Percentiles rank a stretch among this genome's conserved stretches.
phyloP scores from a whole-genome alignment of 2,329 filamentous ascomycete species.

The Cladosporium sp. region DNA sequence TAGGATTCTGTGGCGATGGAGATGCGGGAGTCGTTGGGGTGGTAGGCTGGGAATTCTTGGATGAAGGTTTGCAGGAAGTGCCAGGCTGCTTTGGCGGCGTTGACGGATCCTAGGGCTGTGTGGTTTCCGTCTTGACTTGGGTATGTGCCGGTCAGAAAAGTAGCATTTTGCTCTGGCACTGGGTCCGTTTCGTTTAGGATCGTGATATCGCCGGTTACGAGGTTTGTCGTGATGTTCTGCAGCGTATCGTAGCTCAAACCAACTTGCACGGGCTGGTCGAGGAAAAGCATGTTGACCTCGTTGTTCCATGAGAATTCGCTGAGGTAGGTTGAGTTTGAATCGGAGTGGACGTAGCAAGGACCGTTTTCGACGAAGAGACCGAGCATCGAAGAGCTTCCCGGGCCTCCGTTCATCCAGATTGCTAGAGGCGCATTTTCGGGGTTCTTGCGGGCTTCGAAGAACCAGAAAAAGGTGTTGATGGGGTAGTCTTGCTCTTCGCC shows the following conservation, averaged over 20 bases:
- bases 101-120: conserved; percentile 47
- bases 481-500: conserved; percentile 23
- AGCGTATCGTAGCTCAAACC: conserved; percentile 49
- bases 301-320: conserved; percentile 62
- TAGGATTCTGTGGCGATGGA: conserved; percentile 49
- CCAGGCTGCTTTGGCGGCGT: conserved; percentile 52
- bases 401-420: conserved; percentile 57
- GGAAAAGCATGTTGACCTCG: conserved; percentile 53
- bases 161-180: conserved; percentile 46
- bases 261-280: conserved; percentile 59
- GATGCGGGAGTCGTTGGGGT: conserved; percentile 53
- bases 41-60: conserved; percentile 58
- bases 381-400: conserved; percentile 49
- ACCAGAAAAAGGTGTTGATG: conserved; percentile 52
- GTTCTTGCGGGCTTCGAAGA: conserved; percentile 54
- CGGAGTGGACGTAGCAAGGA: conserved; percentile 50
- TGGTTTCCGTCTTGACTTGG: conserved; percentile 39
- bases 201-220: conserved; percentile 18
- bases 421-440: conserved; percentile 50
- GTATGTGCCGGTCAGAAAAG: conserved; percentile 50
- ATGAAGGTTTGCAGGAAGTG: conserved; percentile 59
- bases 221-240: conserved; percentile 35
- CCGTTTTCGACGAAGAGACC: conserved; percentile 48
- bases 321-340: conserved; percentile 46
- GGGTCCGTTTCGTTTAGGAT: conserved; percentile 16